Evolutionary conservation across 371 early-diverging fungal species (phyloP).

Genomic region (Aphelidium insulamus): DNA sequence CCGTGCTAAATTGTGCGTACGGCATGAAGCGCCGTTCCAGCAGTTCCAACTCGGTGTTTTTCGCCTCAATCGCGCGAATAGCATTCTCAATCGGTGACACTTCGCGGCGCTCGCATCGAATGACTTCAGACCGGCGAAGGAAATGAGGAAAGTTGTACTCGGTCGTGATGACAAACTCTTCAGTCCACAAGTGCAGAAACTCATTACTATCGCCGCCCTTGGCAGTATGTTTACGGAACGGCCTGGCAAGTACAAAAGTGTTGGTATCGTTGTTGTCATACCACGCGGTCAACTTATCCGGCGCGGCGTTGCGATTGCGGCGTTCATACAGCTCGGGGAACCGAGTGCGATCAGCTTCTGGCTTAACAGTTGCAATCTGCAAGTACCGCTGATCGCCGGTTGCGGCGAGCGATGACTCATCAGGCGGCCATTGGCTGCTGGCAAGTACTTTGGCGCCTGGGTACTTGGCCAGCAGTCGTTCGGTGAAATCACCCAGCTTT

Average conservation of each 20-base stretch:
- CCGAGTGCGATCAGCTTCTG: constrained; percentile 22
- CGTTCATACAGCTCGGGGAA: no score
- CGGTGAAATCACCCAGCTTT: constrained; percentile 44
- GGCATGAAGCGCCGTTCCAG: no score
- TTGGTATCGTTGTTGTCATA: constrained; percentile 36
- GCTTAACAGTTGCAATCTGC: constrained; percentile 42
- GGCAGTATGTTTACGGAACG: constrained; percentile 15
- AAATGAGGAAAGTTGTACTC: constrained; percentile 46
- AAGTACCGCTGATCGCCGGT: constrained; percentile 31
- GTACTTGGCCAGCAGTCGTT: constrained; percentile 41
- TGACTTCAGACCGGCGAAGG: constrained; percentile 29
- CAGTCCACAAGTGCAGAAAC: constrained; percentile 51
- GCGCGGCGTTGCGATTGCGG: no score
- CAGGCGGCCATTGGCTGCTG: no score
- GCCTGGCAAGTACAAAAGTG: constrained; percentile 37
- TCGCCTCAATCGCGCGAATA: constrained; percentile 36
- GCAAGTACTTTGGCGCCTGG: constrained; percentile 30
- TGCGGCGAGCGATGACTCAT: constrained; percentile 16
- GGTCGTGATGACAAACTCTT: constrained; percentile 35
- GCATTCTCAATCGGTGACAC: constrained; percentile 61
- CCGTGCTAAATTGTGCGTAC: no score
- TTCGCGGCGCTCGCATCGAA: constrained; percentile 18
- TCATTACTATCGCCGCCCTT: constrained; percentile 22
- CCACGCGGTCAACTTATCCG: no score
- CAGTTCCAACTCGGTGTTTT: constrained; percentile 31